phyloP scores from a whole-genome alignment of 2,329 filamentous ascomycete genomes.

The Neonectria hederae region DNA sequence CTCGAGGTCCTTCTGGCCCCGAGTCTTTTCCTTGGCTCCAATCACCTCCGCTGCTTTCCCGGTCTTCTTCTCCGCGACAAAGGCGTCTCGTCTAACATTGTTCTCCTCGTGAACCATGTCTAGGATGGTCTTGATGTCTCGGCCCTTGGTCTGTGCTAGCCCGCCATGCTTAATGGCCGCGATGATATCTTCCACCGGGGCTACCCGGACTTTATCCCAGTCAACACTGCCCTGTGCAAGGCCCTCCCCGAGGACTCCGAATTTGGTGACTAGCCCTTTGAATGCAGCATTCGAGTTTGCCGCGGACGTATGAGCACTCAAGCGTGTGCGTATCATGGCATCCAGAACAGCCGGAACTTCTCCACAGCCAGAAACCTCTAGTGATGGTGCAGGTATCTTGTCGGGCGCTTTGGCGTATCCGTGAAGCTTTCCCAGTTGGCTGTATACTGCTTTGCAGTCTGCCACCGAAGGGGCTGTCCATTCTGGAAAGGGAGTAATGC shows the following conservation, averaged over 20 bases:
- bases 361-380: constrained; percentile 42
- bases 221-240: constrained; percentile 42
- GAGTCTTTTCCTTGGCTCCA: constrained; percentile 36
- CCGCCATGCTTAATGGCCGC: constrained; percentile 67
- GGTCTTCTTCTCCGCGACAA: constrained; percentile 36
- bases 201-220: constrained; percentile 40
- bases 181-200: constrained; percentile 59
- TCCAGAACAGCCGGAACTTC: constrained; percentile 42
- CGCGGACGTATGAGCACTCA: constrained; percentile 41
- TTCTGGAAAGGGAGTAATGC: constrained; percentile 41
- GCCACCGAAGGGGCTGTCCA: constrained; percentile 35
- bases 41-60: constrained; percentile 25
- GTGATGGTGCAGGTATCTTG: constrained; percentile 41
- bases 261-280: constrained; percentile 37
- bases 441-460: constrained; percentile 39
- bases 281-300: constrained; percentile 42
- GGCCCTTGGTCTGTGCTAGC: constrained; percentile 40
- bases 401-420: constrained; percentile 38
- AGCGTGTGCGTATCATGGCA: constrained; percentile 39
- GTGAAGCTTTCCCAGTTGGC: constrained; percentile 35
- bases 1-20: constrained; percentile 41
- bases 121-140: constrained; percentile 41
- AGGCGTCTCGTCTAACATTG: constrained; percentile 34
- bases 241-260: constrained; percentile 37
- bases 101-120: constrained; percentile 42